Evolutionary conservation across 2,329 filamentous ascomycete species (phyloP).

Genomic region (Bisporella sp.): DNA sequence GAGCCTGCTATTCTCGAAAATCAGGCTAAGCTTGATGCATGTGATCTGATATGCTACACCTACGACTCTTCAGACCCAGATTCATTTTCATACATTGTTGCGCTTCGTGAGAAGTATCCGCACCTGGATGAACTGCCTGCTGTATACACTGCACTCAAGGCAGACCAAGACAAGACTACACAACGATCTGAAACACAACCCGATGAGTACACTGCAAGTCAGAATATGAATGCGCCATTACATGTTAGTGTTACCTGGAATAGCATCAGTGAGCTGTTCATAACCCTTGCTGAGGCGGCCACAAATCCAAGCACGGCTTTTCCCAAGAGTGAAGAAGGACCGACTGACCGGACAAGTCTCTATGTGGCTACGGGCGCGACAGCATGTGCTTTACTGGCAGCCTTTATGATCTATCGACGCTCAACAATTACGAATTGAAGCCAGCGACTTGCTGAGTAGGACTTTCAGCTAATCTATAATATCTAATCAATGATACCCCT

Average conservation of each 20-base stretch:
- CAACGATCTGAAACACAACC: constrained; percentile 87
- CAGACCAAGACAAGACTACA: constrained; percentile 94
- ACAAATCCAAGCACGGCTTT: constrained; percentile 85
- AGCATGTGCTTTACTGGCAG: constrained; percentile 54
- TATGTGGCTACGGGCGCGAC: constrained; percentile 79
- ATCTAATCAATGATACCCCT: constrained; percentile 22
- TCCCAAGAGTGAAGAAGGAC: constrained; percentile 82
- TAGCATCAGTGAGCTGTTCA: constrained; percentile 90
- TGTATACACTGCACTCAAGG: constrained; percentile 90
- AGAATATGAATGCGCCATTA: constrained; percentile 85
- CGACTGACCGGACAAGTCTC: constrained; percentile 73
- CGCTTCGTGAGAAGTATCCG: constrained; percentile 69
- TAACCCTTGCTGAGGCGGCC: constrained; percentile 82
- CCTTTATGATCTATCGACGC: constrained; percentile 56
- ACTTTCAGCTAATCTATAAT: no score
- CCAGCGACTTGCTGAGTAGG: no score
- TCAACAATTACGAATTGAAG: constrained; percentile 23
- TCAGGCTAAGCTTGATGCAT: constrained; percentile 79
- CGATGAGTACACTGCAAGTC: constrained; percentile 77
- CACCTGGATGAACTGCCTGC: constrained; percentile 84
- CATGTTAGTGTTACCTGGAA: constrained; percentile 95
- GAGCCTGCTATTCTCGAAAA: constrained; percentile 94
- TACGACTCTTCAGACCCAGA: constrained; percentile 97
- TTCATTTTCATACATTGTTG: constrained; percentile 86
- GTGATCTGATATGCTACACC: constrained; percentile 88